phyloP scores from a whole-genome alignment of 352 stramenopile species.

The Globisporangium emineosum region DNA sequence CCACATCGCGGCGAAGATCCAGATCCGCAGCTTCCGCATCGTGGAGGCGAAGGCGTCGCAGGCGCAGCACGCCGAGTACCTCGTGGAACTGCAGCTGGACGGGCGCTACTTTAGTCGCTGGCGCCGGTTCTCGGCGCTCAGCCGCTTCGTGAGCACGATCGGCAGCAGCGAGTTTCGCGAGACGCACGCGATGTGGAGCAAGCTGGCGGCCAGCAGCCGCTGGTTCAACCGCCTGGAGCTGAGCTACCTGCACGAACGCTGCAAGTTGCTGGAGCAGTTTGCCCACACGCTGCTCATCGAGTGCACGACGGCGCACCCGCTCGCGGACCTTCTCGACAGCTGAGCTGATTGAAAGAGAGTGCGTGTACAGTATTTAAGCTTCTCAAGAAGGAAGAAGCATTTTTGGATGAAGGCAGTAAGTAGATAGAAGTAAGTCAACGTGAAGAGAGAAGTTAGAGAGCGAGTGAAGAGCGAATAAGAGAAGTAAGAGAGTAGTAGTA shows the following conservation, averaged over 20 bases:
- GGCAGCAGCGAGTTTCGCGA: conserved; percentile 53
- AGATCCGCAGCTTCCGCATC: conserved; percentile 83
- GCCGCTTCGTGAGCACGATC: conserved; percentile 55
- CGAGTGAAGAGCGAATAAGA: not conserved
- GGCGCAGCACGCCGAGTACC: conserved; percentile 74
- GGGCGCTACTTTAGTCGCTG: conserved; percentile 69
- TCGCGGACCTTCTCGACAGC: conserved; percentile 58
- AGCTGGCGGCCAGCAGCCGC: conserved; percentile 51
- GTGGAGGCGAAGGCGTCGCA: conserved; percentile 46
- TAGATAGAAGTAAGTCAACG: not conserved
- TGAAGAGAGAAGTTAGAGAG: not conserved
- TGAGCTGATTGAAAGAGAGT: not conserved
- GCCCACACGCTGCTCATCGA: conserved; percentile 71
- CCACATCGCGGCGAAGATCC: conserved; percentile 73
- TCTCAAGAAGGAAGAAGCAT: not conserved
- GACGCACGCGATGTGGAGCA: conserved; percentile 50
- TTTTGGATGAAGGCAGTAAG: not conserved
- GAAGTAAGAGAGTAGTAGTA: conserved; percentile 1
- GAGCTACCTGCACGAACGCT: conserved; percentile 79
- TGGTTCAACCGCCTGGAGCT: conserved; percentile 86
- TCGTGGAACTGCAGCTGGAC: conserved; percentile 76
- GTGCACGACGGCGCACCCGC: conserved; percentile 60
- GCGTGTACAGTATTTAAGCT: not conserved
- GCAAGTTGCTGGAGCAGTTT: conserved; percentile 73
- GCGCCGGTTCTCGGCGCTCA: conserved; percentile 74